Conservation (phyloP, 2,329 filamentous ascomycete species). For the Talaromyces sp. region DNA sequence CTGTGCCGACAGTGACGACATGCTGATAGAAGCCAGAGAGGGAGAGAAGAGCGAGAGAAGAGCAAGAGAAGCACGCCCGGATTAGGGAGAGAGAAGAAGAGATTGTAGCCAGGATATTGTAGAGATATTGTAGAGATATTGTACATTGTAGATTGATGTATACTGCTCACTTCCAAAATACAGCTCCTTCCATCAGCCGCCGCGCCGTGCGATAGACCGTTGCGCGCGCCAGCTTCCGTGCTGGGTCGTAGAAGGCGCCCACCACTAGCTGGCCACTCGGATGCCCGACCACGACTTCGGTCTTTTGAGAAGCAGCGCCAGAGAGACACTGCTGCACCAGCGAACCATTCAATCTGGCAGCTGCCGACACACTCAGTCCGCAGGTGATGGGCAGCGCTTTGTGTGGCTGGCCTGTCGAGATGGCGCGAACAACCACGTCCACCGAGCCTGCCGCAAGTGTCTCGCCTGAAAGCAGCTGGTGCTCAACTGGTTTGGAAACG, state of each 20-base stretch:
- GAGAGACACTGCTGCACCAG: constrained; percentile 30
- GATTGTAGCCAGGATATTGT: too few species aligned
- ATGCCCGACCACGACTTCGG: constrained; percentile 41
- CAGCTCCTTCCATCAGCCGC: constrained; percentile 44
- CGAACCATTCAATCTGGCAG: constrained; percentile 43
- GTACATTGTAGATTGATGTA: too few species aligned
- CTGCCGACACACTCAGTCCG: constrained; percentile 47
- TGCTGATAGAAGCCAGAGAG: neutral
- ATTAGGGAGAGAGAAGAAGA: neutral
- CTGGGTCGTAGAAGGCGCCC: constrained; percentile 33
- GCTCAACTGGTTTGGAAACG: constrained; percentile 41
- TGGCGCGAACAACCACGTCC: constrained; percentile 44
- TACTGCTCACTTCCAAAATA: constrained; percentile 32
- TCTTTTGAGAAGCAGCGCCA: constrained; percentile 20
- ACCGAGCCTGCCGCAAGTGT: constrained; percentile 23
- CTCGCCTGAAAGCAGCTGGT: constrained; percentile 34
- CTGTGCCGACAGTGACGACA: neutral
- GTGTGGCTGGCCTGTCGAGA: constrained; percentile 56
- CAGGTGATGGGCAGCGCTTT: constrained; percentile 55
- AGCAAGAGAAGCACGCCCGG: neutral
- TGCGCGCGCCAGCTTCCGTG: constrained; percentile 32
- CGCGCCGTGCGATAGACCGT: constrained; percentile 48
- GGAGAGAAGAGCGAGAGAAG: neutral
- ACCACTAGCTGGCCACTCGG: constrained; percentile 45
- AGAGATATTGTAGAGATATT: neutral